These are phyloP conservation scores for Monilinia fructicola DNA, from an alignment of 2,329 filamentous ascomycete species.

Conservation along the genomic window DNA sequence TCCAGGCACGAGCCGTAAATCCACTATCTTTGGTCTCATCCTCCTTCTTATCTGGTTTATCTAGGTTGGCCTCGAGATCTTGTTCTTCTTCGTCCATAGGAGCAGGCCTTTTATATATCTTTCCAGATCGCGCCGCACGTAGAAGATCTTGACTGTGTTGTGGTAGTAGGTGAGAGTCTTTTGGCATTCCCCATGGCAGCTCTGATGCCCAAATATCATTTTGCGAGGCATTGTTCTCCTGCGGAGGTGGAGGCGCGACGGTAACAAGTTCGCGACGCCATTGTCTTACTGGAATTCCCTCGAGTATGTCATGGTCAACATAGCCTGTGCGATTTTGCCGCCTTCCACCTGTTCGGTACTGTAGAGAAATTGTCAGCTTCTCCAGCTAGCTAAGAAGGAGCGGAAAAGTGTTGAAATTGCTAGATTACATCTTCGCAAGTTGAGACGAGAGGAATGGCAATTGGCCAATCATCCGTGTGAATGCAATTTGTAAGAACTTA, in stretches of 20 bases:
- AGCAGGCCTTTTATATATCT: slow-evolving; percentile 69
- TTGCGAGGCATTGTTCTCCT: slow-evolving; percentile 59
- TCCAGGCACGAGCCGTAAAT: slow-evolving; percentile 60
- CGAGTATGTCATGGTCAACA: slow-evolving; percentile 56
- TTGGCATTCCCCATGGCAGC: slow-evolving; percentile 77
- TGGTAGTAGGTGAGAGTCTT: slow-evolving; percentile 75
- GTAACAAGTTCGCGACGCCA: slow-evolving; percentile 74
- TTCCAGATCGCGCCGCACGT: slow-evolving; percentile 74
- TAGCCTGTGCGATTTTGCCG: slow-evolving; percentile 39
- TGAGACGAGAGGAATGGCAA: slow-evolving; percentile 1
- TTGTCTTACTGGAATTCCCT: slow-evolving; percentile 76
- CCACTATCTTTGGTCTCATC: slow-evolving; percentile 49
- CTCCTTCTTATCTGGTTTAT: slow-evolving; percentile 62
- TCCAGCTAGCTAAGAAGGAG: not conserved
- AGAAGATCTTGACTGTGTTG: slow-evolving; percentile 80
- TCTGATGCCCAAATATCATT: slow-evolving; percentile 74
- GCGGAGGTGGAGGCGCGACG: slow-evolving; percentile 63
- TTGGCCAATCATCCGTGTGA: not conserved
- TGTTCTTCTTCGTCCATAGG: slow-evolving; percentile 60
- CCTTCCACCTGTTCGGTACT: slow-evolving; percentile 37
- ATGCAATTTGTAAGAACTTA: slow-evolving; percentile 11
- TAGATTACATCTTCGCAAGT: not conserved
- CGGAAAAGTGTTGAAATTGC: not conserved
- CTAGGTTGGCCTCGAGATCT: slow-evolving; percentile 49
- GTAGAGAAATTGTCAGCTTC: slow-evolving; percentile 16